These are phyloP conservation scores for Neurospora sp. DNA, from an alignment of 495 filamentous ascomycete genomes.

Conservation along the genomic window DNA sequence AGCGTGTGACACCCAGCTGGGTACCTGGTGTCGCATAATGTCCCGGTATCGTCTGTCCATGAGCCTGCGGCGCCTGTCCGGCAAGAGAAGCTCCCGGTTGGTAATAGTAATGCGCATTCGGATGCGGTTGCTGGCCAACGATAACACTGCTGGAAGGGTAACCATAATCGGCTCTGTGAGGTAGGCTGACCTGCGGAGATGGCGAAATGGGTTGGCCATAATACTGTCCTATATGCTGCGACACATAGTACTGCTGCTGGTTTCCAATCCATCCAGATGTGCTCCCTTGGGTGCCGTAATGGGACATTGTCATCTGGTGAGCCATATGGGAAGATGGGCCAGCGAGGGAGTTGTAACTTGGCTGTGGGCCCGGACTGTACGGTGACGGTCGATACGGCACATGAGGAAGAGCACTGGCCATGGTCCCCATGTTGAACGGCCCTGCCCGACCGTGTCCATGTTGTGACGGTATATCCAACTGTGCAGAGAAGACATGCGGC, in stretches of 20 bases:
- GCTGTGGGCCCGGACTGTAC: constrained; percentile 24
- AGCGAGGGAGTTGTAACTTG: constrained; percentile 25
- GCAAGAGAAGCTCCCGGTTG: constrained; percentile 20
- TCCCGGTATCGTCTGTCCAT: constrained; percentile 20
- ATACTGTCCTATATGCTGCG: constrained; percentile 31
- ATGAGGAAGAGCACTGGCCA: constrained; percentile 32
- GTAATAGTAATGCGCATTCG: constrained; percentile 31
- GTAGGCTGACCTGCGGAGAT: constrained; percentile 21
- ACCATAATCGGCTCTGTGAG: constrained; percentile 21
- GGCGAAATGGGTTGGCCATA: constrained; percentile 26
- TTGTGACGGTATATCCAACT: constrained; percentile 28
- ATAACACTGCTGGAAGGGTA: constrained; percentile 31
- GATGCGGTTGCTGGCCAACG: constrained; percentile 26
- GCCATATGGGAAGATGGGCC: constrained; percentile 31
- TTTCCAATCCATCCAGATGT: constrained; percentile 14
- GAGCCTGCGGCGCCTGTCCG: constrained; percentile 16
- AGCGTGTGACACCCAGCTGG: constrained; percentile 5
- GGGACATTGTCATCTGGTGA: constrained; percentile 36
- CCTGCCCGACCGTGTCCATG: constrained; percentile 20
- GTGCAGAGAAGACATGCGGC: constrained; percentile 25
- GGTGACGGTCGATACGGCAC: constrained; percentile 24
- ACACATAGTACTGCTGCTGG: constrained; percentile 33
- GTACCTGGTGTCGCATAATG: constrained; percentile 17
- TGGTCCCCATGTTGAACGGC: constrained; percentile 31
- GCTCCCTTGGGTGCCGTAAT: constrained; percentile 30